phyloP scores from a whole-genome alignment of 768 basidiomycete genomes.

The Kockovaella imperatae region DNA sequence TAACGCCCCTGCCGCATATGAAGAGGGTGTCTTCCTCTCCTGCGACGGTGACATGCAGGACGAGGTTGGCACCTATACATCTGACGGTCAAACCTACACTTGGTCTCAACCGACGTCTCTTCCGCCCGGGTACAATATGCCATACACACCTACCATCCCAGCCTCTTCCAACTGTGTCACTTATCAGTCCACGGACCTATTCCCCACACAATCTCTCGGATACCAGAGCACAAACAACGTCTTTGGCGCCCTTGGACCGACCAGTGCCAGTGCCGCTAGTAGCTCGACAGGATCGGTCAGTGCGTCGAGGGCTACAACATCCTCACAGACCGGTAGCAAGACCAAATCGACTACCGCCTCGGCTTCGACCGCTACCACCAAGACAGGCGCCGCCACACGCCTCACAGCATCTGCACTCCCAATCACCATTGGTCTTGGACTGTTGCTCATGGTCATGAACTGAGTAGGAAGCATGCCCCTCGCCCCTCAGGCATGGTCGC shows the following conservation, averaged over 20 bases:
- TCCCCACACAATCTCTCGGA: slow-evolving; percentile 38
- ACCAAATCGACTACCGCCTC: slow-evolving; percentile 21
- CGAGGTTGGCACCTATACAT: no score
- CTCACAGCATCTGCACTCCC: no score
- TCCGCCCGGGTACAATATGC: slow-evolving; percentile 8
- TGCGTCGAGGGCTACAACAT: slow-evolving; percentile 9
- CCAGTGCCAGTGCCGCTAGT: no score
- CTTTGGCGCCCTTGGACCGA: slow-evolving; percentile 24
- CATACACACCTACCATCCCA: slow-evolving; percentile 16
- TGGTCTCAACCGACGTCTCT: slow-evolving; percentile 31
- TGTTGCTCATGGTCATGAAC: no score
- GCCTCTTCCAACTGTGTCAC: slow-evolving; percentile 46
- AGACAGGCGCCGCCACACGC: slow-evolving; percentile 59
- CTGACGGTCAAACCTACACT: no score
- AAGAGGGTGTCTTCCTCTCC: no score
- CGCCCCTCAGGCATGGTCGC: no score
- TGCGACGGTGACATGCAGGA: no score
- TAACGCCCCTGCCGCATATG: slow-evolving; percentile 37
- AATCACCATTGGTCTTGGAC: no score
- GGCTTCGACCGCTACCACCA: slow-evolving; percentile 35
- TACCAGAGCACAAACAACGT: slow-evolving; percentile 35
- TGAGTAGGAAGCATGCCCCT: no score
- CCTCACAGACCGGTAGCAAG: no score
- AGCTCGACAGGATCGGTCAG: slow-evolving; percentile 17
- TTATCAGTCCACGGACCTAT: slow-evolving; percentile 42